Base-by-base conservation (phyloP, 73 alveolate species). In the Durusdinium trenchii region DNA sequence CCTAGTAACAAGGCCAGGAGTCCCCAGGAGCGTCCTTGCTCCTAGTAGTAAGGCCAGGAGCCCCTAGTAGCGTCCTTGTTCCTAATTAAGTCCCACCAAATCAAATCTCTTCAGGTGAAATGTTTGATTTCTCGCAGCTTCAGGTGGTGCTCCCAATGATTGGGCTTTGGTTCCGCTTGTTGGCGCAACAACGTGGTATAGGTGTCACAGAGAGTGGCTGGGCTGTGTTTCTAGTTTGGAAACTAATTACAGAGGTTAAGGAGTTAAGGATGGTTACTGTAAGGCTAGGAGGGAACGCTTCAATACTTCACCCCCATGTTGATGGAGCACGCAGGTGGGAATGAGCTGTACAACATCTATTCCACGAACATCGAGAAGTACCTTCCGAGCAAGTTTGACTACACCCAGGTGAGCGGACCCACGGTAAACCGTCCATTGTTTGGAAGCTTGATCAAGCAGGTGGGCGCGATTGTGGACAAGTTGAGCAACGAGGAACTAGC, bases 391-490 rank as follows among this genome's bases (percentile, higher is more conserved):
- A 6, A 40, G 52, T 84, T 84, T 52, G 76, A 84, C 78, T 84
- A 84, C 76, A 50, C 94, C 36, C 94, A 84, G 76, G 94, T 81
- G 71, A 32, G 73, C 73, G 73, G 73, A 2, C 73, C 73, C 30
- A 60, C 73, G 30, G 30, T 60, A 60, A 23, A 60, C 18, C 18
- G 73, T 23, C 73, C 73, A 1, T 60, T 60, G 73, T 60, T 60
- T 60, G 73, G 73, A 23, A 60, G 30, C 73, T 32, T 60, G n/a
- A 60, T 60, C 4, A 60, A 60, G 73, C 18, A 60, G 30, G 73
- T 60, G 73, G 3, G 73, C 73, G 30, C n/a, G 30, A 23, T 32
- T 0, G 18, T 60, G 73, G n/a, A 32, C n/a, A n/a, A n/a, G n/a
- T n/a, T n/a, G n/a, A n/a, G n/a, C n/a, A n/a, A n/a, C n/a, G n/a